A percentile compares a stretch with the other conserved stretches of the same genome.
These are phyloP conservation scores for Mortierella alpina DNA, from an alignment of 192 early-diverging fungal genomes.

Conservation along the genomic window DNA sequence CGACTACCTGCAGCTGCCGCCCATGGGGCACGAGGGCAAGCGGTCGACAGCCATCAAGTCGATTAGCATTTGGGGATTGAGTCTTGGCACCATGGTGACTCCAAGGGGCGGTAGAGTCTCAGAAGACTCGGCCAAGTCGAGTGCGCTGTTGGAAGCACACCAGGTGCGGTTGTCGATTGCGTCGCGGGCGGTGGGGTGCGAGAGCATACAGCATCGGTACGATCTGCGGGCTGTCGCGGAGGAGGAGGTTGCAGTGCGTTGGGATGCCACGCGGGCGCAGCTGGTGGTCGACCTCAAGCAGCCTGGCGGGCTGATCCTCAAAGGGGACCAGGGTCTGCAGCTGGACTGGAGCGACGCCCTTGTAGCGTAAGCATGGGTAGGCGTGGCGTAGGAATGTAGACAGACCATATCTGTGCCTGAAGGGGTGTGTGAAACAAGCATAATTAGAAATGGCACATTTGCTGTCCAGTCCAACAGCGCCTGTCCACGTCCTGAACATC, in stretches of 20 bases:
- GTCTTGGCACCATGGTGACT: background rate
- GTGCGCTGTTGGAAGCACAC: conserved; percentile 10
- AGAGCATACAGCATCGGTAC: conserved; percentile 13
- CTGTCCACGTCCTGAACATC: background rate
- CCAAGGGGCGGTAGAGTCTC: background rate
- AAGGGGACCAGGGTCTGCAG: conserved; percentile 15
- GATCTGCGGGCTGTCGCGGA: conserved; percentile 5
- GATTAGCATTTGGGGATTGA: conserved; percentile 16
- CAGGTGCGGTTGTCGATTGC: conserved; percentile 33
- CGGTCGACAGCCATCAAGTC: conserved; percentile 8
- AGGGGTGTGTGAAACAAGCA: no score
- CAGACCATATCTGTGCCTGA: no score
- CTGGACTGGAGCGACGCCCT: conserved; percentile 32
- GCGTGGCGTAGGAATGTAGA: background rate
- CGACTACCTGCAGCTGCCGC: background rate
- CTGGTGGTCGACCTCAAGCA: conserved; percentile 1
- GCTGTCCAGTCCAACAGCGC: no score
- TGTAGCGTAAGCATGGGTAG: conserved; percentile 2
- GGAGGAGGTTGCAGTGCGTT: conserved; percentile 2
- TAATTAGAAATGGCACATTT: no score
- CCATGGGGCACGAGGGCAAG: background rate
- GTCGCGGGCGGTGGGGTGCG: background rate
- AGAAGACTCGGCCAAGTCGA: background rate
- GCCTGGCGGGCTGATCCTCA: background rate
- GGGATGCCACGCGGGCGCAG: conserved; percentile 15